Base-by-base conservation (phyloP, 306 rosid genomes). In the Gillenia trifoliata region DNA sequence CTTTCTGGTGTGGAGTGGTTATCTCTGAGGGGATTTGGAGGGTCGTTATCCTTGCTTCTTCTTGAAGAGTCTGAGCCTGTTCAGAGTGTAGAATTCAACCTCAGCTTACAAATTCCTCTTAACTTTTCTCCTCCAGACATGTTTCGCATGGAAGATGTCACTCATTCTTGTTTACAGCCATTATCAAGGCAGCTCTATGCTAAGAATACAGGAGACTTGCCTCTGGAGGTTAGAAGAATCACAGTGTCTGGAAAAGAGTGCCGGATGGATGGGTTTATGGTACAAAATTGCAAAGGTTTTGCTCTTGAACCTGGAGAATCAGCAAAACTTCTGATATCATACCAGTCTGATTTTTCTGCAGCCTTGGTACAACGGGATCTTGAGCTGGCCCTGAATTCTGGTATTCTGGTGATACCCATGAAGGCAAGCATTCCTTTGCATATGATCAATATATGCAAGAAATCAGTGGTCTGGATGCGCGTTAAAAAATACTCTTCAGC, bases 1-100 rank as follows among this genome's bases (percentile, higher is more conserved):
- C 94, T 93, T 66, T 88, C 98, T 29, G 98, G 98, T 45, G 96
- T 89, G 63, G 98, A 93, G 78, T 91, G 94, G 88, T 67, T 89
- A 73, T 83, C 89, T 34, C 80, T 93, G 78, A 83, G 79, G 70
- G 98, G 96, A 25, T 77, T 80, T 74, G 97, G 98, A 86, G 97
- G 94, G 66, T 84, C 90, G 40, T 88, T 81, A 67, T 93, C 98
- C 60, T 81, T 93, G 71, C 90, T 75, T 41, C 78, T 88, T 75
- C 86, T 85, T 22, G 94, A 93, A 82, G 85, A 84, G 30, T 79
- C 89, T 68, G 83, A 84, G 76, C 88, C 79, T 59, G 83, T 93
- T 72, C 82, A 66, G 52, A 85, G 83, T 85, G 76, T 91, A 70
- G 89, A 91, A 68, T 93, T 93, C 67, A 70, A 86, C 83, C 74